Evolutionary conservation across 1,139 yeast species (phyloP).

Genomic region (Hansenula sp.): DNA sequence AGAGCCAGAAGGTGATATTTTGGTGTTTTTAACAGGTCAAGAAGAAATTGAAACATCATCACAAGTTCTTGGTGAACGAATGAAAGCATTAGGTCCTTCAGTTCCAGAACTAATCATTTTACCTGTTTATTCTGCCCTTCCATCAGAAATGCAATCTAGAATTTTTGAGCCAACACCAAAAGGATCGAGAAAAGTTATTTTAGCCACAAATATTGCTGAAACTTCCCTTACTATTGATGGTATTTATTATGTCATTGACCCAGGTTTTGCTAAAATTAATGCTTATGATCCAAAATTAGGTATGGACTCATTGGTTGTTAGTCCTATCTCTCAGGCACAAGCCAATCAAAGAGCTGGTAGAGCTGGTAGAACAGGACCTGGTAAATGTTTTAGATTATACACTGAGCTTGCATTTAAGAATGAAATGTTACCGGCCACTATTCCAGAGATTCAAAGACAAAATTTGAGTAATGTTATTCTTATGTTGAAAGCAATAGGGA

Average conservation of each 20-base stretch:
- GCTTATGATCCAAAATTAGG: conserved; percentile 82
- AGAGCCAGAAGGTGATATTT: conserved; percentile 75
- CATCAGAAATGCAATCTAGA: conserved; percentile 73
- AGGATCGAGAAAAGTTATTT: conserved; percentile 75
- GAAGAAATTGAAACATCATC: conserved; percentile 92
- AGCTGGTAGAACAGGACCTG: conserved; percentile 97
- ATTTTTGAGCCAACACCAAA: conserved; percentile 88
- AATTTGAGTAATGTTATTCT: conserved; percentile 81
- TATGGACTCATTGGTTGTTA: conserved; percentile 83
- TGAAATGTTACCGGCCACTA: conserved; percentile 81
- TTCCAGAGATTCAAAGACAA: conserved; percentile 92
- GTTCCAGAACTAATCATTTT: conserved; percentile 66
- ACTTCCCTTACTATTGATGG: conserved; percentile 96
- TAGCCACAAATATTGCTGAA: conserved; percentile 96
- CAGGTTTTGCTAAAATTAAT: conserved; percentile 89
- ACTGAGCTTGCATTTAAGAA: conserved; percentile 82
- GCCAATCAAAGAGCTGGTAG: conserved; percentile 96
- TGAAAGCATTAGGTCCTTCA: conserved; percentile 60
- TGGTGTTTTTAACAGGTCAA: conserved; percentile 85
- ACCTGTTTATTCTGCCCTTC: conserved; percentile 92
- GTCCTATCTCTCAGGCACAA: conserved; percentile 88
- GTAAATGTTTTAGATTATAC: conserved; percentile 84
- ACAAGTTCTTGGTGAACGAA: conserved; percentile 63
- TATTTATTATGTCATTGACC: conserved; percentile 81
- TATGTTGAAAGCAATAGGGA: conserved; percentile 94